Evolutionary conservation across 345 rosid species (phyloP).

Genomic region (Lagerstroemia speciosa): DNA sequence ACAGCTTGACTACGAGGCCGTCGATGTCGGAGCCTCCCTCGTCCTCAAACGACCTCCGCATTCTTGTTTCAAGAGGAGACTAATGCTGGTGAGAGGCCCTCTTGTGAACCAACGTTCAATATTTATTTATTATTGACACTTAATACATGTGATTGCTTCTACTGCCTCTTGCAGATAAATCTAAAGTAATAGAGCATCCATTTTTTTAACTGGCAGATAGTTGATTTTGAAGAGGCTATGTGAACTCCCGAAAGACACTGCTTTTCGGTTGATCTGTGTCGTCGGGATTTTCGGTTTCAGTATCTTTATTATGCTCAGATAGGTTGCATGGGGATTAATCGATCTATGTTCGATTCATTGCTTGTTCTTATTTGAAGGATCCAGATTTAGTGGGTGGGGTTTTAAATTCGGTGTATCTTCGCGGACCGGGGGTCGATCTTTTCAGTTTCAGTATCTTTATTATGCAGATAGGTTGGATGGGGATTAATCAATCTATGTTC

Average conservation of each 20-base stretch:
- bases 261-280: constrained; percentile 13
- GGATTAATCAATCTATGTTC: neutral
- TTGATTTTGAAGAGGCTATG: constrained; percentile 16
- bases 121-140: neutral
- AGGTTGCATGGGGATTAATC: neutral
- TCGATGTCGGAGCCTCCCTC: constrained; percentile 66
- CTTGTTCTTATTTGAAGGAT: neutral
- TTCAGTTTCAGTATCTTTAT: too few relatives aligned
- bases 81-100: constrained; percentile 18
- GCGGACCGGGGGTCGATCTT: too few relatives aligned
- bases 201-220: constrained; percentile 19
- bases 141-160: neutral
- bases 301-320: too few relatives aligned
- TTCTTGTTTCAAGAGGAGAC: constrained; percentile 35
- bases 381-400: too few relatives aligned
- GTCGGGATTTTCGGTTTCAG: neutral
- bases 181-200: neutral
- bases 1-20: constrained; percentile 33
- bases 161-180: neutral
- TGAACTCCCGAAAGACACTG: constrained; percentile 8
- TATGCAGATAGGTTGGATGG: neutral
- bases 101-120: neutral
- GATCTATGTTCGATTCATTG: neutral
- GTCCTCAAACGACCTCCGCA: constrained; percentile 41
- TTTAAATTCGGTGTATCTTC: too few relatives aligned